These are phyloP conservation scores for Collybiopsis luxurians DNA, from an alignment of 768 basidiomycete genomes.

Conservation along the genomic window DNA sequence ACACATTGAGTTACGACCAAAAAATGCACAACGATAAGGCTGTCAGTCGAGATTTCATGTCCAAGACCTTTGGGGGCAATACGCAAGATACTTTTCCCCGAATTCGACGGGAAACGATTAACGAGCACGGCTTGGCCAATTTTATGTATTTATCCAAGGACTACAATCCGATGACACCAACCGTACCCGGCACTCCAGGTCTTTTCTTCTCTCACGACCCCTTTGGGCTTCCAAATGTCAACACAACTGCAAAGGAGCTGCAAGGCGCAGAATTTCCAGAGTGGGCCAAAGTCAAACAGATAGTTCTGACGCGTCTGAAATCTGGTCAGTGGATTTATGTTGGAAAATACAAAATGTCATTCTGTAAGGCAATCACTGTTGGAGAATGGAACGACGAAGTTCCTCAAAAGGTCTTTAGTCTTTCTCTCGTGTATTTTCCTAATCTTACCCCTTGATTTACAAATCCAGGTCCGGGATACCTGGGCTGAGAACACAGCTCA, in stretches of 20 bases:
- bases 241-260: background rate
- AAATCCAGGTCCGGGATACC: background rate
- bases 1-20: background rate
- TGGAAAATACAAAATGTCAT: background rate
- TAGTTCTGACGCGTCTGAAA: background rate
- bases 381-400: background rate
- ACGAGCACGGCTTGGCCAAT: conserved; percentile 22
- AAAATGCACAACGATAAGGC: background rate
- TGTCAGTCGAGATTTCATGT: conserved; percentile 15
- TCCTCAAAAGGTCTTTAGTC: too few relatives aligned
- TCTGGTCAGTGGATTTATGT: background rate
- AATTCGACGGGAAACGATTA: conserved; percentile 15
- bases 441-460: too few relatives aligned
- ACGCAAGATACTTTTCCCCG: conserved; percentile 6
- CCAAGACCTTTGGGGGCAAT: conserved; percentile 22
- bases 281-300: background rate
- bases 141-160: conserved; percentile 26
- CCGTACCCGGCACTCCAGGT: conserved; percentile 27
- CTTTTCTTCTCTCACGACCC: conserved; percentile 18
- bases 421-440: too few relatives aligned
- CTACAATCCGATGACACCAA: conserved; percentile 25
- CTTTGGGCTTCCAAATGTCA: background rate
- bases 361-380: background rate
- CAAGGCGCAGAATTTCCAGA: background rate
- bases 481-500: background rate